phyloP scores from a whole-genome alignment of 116 monocot species.

The Phalaenopsis hybrid region DNA sequence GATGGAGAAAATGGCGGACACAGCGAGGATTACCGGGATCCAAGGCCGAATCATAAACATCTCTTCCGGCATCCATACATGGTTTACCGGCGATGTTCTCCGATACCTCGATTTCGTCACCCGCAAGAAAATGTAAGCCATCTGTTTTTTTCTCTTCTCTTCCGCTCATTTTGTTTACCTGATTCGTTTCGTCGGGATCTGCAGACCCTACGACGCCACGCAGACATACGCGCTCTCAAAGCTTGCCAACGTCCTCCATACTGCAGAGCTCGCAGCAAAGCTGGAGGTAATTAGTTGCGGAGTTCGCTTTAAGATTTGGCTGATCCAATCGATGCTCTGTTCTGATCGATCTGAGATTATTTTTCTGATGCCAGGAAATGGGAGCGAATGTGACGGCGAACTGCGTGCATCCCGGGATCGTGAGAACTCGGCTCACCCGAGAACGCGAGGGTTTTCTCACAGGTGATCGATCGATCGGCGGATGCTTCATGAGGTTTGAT shows the following conservation, averaged over 20 bases:
- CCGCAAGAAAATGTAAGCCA: conserved; percentile 33
- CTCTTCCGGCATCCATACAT: conserved; percentile 46
- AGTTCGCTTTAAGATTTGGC: neutral
- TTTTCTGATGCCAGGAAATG: conserved; percentile 39
- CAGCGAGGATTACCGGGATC: conserved; percentile 32
- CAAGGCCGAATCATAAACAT: conserved; percentile 47
- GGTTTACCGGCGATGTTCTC: conserved; percentile 50
- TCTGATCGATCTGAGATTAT: neutral
- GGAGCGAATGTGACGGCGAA: conserved; percentile 72
- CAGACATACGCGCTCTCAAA: conserved; percentile 55
- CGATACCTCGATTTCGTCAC: conserved; percentile 42
- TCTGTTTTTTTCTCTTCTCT: neutral
- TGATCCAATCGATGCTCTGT: neutral
- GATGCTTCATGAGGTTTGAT: neutral
- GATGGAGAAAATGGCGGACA: conserved; percentile 46
- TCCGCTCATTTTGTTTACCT: neutral
- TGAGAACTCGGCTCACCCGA: conserved; percentile 67
- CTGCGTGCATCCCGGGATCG: conserved; percentile 84
- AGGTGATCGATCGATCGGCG: conserved; percentile 18
- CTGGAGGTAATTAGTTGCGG: conserved; percentile 28
- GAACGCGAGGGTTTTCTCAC: conserved; percentile 78
- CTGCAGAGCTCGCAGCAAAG: conserved; percentile 33
- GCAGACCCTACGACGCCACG: conserved; percentile 46
- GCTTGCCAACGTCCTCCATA: conserved; percentile 58
- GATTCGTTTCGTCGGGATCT: neutral